A percentile compares a stretch with the other conserved stretches of the same genome.
Evolutionary conservation across 2,329 filamentous ascomycete species (phyloP).

Genomic region (Colletotrichum echinochloae): DNA sequence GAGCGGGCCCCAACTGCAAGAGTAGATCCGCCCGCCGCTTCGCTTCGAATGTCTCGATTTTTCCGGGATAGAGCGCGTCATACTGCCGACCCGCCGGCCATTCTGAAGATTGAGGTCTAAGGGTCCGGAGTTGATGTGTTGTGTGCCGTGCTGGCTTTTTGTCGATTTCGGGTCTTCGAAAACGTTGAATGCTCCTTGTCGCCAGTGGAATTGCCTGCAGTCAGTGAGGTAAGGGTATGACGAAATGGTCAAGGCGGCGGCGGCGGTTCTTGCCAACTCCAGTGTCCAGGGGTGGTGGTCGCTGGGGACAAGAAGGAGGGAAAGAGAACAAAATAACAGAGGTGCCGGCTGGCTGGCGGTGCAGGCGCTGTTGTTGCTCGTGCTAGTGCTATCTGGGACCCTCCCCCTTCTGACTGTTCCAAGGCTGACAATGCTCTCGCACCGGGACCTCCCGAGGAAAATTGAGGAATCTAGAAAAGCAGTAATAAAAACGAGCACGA

Average conservation of each 20-base stretch:
- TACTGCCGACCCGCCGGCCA: slow-evolving; percentile 39
- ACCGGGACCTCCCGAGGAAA: neutral
- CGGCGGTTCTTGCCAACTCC: slow-evolving; percentile 5
- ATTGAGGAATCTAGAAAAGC: neutral
- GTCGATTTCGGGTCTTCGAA: slow-evolving; percentile 1
- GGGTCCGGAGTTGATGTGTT: neutral
- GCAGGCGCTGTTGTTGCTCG: neutral
- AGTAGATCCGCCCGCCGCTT: slow-evolving; percentile 36
- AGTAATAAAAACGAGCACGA: neutral
- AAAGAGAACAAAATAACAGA: neutral
- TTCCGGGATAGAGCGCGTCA: slow-evolving; percentile 28
- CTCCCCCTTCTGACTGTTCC: slow-evolving; percentile 8
- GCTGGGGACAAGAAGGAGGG: neutral
- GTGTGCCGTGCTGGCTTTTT: neutral
- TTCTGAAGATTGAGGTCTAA: slow-evolving; percentile 5
- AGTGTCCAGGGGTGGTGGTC: neutral
- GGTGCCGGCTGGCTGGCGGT: neutral
- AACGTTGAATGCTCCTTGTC: slow-evolving; percentile 1
- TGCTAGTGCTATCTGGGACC: slow-evolving; percentile 8
- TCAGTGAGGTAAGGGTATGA: slow-evolving; percentile 17
- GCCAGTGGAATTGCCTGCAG: neutral
- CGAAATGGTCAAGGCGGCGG: slow-evolving; percentile 26
- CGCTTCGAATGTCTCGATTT: slow-evolving; percentile 30
- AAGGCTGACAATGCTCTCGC: slow-evolving; percentile 6
- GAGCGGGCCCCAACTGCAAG: slow-evolving; percentile 36